A percentile compares a stretch with the other conserved stretches of the same genome.
Conservation (phyloP, 805 yeast genomes). For the Barnettozyma siamensis region DNA sequence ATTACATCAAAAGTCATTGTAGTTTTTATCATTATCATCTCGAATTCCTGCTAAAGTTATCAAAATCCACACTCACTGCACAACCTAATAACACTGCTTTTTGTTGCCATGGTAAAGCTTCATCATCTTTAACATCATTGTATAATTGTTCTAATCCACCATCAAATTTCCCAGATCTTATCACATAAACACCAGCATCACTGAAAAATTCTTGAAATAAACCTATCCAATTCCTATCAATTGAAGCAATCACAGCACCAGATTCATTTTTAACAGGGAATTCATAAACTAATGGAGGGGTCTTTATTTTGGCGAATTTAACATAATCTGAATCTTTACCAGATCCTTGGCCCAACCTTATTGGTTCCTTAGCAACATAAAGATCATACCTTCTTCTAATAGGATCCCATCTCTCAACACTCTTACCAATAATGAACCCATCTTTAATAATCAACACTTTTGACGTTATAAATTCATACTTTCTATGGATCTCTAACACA, state of each 20-base stretch:
- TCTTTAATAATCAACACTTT: constrained; percentile 1
- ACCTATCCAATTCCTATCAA: constrained; percentile 3
- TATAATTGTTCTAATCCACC: not conserved
- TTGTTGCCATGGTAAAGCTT: not conserved
- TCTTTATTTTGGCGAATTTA: not conserved
- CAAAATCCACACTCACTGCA: constrained; percentile 5
- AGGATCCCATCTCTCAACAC: constrained; percentile 1
- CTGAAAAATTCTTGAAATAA: not conserved
- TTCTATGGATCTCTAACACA: constrained; percentile 1
- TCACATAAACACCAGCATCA: constrained; percentile 2
- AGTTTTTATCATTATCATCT: too few species aligned
- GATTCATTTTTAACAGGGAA: constrained; percentile 1
- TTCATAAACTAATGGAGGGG: not conserved
- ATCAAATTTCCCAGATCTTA: not conserved
- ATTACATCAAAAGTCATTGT: too few species aligned
- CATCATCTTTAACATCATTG: not conserved
- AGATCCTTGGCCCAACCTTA: not conserved
- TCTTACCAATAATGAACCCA: constrained; percentile 2
- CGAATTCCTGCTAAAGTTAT: not conserved
- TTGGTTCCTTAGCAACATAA: not conserved
- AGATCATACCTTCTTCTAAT: constrained; percentile 3
- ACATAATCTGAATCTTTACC: not conserved
- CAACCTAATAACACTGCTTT: constrained; percentile 4
- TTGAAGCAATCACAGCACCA: not conserved
- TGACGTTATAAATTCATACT: constrained; percentile 1